Evolutionary conservation across 306 rosid genomes (phyloP).

Genomic region (Vachellia collinsii): DNA sequence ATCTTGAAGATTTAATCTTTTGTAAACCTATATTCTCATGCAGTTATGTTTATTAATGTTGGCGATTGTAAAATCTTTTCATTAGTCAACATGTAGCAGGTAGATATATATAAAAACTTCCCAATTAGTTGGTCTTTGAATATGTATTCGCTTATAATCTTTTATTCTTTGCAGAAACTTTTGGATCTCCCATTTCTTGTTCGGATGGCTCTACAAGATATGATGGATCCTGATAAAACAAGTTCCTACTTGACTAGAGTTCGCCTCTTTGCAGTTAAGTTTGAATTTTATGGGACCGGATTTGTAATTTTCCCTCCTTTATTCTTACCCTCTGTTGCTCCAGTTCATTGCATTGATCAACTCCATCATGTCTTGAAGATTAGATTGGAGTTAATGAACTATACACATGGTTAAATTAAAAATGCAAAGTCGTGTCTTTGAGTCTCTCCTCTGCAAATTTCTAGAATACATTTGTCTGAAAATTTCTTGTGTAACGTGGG

Average conservation of each 20-base stretch:
- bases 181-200: conserved; percentile 18
- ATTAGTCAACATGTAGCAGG: not conserved
- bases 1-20: conserved; percentile 8
- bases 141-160: not conserved
- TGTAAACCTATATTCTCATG: not conserved
- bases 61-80: not conserved
- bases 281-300: not conserved
- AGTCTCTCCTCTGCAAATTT: not conserved
- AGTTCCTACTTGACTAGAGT: conserved; percentile 17
- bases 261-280: conserved; percentile 22
- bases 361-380: not conserved
- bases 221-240: conserved; percentile 26
- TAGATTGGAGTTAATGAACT: not conserved
- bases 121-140: not conserved
- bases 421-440: not conserved
- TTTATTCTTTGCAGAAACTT: conserved; percentile 3
- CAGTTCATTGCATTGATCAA: not conserved
- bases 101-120: not conserved
- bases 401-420: not conserved
- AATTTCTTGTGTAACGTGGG: not conserved
- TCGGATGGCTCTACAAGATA: conserved; percentile 27
- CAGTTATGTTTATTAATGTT: not conserved
- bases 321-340: not conserved
- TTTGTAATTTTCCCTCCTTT: not conserved
- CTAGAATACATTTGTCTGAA: not conserved